phyloP scores from a whole-genome alignment of 257 asterid species.

The Solanum tarapatanum region DNA sequence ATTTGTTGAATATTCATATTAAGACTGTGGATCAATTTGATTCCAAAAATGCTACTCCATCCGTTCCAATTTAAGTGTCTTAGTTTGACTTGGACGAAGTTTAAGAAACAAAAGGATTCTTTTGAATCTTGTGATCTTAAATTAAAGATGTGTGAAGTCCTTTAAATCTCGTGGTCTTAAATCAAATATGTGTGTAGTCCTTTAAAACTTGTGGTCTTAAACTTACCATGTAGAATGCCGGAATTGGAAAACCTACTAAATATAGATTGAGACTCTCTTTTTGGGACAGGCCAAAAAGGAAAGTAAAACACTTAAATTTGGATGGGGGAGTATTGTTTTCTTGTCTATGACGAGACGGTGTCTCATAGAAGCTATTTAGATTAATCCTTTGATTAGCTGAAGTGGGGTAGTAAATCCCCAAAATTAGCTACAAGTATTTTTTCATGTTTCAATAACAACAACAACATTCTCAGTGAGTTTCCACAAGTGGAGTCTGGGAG shows the following conservation, averaged over 20 bases:
- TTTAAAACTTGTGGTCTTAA: neutral
- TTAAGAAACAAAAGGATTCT: neutral
- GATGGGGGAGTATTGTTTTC: neutral
- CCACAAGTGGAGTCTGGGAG: neutral
- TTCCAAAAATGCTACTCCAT: neutral
- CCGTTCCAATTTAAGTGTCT: neutral
- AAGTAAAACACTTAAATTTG: neutral
- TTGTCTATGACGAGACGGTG: neutral
- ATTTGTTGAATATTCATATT: neutral
- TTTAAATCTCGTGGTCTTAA: neutral
- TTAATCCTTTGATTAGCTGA: neutral
- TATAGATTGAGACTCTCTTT: neutral
- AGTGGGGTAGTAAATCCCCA: neutral
- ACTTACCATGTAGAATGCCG: neutral
- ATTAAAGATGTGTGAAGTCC: neutral
- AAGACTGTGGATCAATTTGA: neutral
- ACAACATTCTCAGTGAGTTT: neutral
- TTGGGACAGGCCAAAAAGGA: neutral
- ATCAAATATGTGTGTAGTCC: neutral
- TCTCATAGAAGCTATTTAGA: neutral
- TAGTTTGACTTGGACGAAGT: neutral
- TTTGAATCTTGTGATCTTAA: neutral
- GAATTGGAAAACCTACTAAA: neutral
- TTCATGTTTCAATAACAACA: neutral
- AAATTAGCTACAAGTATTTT: neutral